Percentiles rank a stretch among this genome's conserved stretches.
Conservation (phyloP, 2,329 filamentous ascomycete species). For the Rhytidhysteron rufulum region DNA sequence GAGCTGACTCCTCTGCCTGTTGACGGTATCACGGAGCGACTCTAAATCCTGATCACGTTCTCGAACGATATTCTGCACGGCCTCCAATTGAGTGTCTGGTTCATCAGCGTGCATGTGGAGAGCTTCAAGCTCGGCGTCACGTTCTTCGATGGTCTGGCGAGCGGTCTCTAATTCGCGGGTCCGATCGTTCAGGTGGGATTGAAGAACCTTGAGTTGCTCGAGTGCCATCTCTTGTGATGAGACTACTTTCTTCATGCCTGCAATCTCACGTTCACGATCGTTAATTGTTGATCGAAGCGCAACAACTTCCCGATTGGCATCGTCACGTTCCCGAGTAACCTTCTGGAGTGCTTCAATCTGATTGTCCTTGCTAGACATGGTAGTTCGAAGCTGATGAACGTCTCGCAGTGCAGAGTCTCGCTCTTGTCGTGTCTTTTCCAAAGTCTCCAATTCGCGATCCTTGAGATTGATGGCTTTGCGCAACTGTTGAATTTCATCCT, state of each 20-base stretch:
- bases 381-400: conserved; percentile 24
- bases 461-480: conserved; percentile 23
- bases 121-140: conserved; percentile 34
- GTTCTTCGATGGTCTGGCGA: conserved; percentile 31
- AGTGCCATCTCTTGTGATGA: conserved; percentile 25
- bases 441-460: conserved; percentile 25
- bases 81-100: conserved; percentile 36
- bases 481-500: conserved; percentile 30
- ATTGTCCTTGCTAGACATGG: conserved; percentile 26
- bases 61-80: conserved; percentile 40
- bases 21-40: conserved; percentile 47
- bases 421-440: conserved; percentile 24
- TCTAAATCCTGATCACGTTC: conserved; percentile 50
- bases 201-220: conserved; percentile 26
- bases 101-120: conserved; percentile 32
- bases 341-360: conserved; percentile 34
- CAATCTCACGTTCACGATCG: conserved; percentile 31
- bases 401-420: conserved; percentile 32
- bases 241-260: conserved; percentile 26
- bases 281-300: conserved; percentile 25
- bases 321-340: conserved; percentile 30
- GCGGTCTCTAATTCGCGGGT: conserved; percentile 33
- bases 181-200: conserved; percentile 25
- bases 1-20: conserved; percentile 25
- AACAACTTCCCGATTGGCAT: conserved; percentile 24